Conservation (phyloP, 352 stramenopile species). For the Phytophthora citricola region DNA sequence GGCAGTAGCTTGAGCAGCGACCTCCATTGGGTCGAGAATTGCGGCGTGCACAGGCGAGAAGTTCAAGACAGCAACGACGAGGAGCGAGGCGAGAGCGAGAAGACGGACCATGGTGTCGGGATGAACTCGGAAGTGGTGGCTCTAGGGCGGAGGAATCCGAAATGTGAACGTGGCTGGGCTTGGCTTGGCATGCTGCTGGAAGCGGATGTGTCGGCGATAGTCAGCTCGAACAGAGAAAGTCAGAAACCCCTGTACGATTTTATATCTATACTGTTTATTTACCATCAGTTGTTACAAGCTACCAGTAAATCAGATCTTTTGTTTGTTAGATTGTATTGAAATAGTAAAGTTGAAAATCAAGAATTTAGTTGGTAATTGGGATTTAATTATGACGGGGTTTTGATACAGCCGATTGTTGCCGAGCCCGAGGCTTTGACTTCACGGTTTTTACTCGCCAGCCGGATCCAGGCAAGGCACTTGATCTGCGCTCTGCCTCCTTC, state of each 20-base stretch:
- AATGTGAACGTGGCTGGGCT: neutral
- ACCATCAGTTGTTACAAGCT: too few relatives aligned
- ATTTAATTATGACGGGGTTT: neutral
- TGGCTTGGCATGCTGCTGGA: slow-evolving; percentile 15
- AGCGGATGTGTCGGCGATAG: slow-evolving; percentile 23
- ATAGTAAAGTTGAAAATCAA: neutral
- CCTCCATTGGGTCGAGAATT: slow-evolving; percentile 27
- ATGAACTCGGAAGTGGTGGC: slow-evolving; percentile 4
- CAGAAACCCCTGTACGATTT: neutral
- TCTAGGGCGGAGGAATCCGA: slow-evolving; percentile 10
- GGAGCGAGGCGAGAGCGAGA: slow-evolving; percentile 24
- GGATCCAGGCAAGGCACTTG: slow-evolving; percentile 13
- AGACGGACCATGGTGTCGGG: slow-evolving; percentile 27
- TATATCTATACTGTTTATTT: neutral
- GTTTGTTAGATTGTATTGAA: neutral
- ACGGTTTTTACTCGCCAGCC: slow-evolving; percentile 20
- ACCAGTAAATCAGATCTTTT: neutral
- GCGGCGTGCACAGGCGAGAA: slow-evolving; percentile 8
- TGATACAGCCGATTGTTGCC: neutral
- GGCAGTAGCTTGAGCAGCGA: slow-evolving; percentile 25
- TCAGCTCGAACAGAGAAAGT: slow-evolving; percentile 25
- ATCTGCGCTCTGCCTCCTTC: slow-evolving; percentile 15
- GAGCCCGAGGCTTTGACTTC: slow-evolving; percentile 16
- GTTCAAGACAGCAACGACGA: slow-evolving; percentile 26
- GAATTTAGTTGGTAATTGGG: too few relatives aligned